Conservation (phyloP, 106 monocot species). For the Amphibolis antarctica region DNA sequence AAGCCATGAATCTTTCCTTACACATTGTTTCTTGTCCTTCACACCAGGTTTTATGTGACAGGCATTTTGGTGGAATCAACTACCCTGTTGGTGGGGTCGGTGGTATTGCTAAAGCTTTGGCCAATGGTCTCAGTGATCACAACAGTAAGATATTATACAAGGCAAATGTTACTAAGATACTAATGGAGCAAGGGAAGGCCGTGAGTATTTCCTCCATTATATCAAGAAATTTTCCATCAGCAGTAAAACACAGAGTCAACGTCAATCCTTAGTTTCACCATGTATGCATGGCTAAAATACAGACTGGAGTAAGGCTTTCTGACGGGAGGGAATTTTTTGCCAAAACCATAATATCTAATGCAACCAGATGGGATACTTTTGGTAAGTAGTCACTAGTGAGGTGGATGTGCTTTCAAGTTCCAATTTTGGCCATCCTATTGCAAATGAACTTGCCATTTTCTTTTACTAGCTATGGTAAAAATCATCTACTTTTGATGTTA, state of each 20-base stretch:
- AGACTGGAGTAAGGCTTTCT: conserved; percentile 87
- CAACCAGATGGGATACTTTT: conserved; percentile 99
- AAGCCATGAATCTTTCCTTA: not conserved
- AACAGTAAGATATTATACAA: conserved; percentile 76
- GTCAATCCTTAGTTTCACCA: not conserved
- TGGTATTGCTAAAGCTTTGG: conserved; percentile 80
- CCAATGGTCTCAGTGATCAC: conserved; percentile 65
- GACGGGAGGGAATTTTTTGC: conserved; percentile 87
- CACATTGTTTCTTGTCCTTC: not conserved
- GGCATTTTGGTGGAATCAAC: conserved; percentile 95
- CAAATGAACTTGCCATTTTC: not conserved
- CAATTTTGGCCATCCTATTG: not conserved
- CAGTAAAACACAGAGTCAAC: not conserved
- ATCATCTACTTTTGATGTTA: not conserved
- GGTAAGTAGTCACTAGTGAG: conserved; percentile 33
- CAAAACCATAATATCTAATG: conserved; percentile 85
- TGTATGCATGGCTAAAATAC: not conserved
- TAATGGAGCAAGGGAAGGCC: conserved; percentile 75
- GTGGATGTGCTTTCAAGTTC: not conserved
- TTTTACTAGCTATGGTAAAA: not conserved
- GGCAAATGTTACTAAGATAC: conserved; percentile 65
- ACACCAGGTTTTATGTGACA: conserved; percentile 84
- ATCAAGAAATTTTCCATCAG: not conserved
- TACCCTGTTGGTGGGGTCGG: conserved; percentile 98
- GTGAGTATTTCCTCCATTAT: conserved; percentile 36